A percentile compares a stretch with the other conserved stretches of the same genome.
Evolutionary conservation across 108 stramenopile genomes (phyloP).

Genomic region (Conticribra weissflogii): DNA sequence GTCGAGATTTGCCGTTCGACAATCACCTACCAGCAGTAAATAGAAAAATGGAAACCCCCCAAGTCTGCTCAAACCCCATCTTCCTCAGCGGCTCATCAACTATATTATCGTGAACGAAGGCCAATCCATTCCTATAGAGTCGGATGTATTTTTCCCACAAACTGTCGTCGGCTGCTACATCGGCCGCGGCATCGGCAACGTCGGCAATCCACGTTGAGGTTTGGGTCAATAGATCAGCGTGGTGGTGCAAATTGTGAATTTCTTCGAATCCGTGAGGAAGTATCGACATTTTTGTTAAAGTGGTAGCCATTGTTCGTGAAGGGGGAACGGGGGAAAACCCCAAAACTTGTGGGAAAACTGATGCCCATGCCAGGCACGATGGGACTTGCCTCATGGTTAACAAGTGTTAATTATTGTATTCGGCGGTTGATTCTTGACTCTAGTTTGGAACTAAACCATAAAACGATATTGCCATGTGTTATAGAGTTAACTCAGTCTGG

Average conservation of each 20-base stretch:
- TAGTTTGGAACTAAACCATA: no score
- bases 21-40: slow-evolving; percentile 73
- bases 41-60: slow-evolving; percentile 79
- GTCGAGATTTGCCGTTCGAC: background rate
- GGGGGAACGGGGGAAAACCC: background rate
- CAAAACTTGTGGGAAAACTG: background rate
- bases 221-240: background rate
- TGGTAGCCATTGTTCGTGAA: background rate
- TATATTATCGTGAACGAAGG: slow-evolving; percentile 60
- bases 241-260: background rate
- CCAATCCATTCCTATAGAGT: slow-evolving; percentile 47
- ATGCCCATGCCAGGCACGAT: background rate
- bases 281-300: background rate
- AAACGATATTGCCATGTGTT: no score
- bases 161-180: slow-evolving; percentile 6
- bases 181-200: slow-evolving; percentile 13
- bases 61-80: slow-evolving; percentile 72
- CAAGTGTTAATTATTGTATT: no score
- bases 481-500: no score
- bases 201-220: slow-evolving; percentile 31
- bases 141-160: slow-evolving; percentile 42
- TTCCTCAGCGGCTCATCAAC: slow-evolving; percentile 69
- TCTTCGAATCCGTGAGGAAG: background rate
- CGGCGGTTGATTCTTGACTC: no score
- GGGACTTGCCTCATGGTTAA: no score